Evolutionary conservation across 2,329 filamentous ascomycete genomes (phyloP).

Genomic region (Scytalidium sp.): DNA sequence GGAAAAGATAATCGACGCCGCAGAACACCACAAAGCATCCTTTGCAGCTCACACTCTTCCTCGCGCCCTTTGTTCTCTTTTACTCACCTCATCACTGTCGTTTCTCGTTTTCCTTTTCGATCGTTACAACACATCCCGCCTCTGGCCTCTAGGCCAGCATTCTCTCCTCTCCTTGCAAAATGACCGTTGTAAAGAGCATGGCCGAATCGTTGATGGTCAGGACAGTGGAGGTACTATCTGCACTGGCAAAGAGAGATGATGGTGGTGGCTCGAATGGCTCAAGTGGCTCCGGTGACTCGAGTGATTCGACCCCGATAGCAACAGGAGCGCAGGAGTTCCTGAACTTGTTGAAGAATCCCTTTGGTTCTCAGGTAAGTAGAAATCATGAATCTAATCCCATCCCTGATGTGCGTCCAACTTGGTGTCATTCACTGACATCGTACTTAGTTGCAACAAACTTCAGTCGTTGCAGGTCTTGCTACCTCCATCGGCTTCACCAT

Average conservation of each 20-base stretch:
- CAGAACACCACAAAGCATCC: neutral
- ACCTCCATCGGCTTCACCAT: constrained; percentile 75
- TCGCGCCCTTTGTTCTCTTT: neutral
- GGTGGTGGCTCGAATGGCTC: too few relatives aligned
- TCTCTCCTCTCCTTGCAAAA: neutral
- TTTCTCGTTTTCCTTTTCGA: neutral
- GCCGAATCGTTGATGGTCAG: neutral
- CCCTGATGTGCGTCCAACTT: neutral
- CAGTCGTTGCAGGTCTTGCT: constrained; percentile 75
- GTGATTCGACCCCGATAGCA: neutral
- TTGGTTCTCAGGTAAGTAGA: constrained; percentile 15
- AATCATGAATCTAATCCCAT: neutral
- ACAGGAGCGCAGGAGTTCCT: constrained; percentile 21
- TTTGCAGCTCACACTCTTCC: neutral
- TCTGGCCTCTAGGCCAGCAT: neutral
- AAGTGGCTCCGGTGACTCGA: too few relatives aligned
- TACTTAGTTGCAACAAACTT: constrained; percentile 37
- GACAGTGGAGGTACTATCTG: neutral
- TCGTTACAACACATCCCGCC: neutral
- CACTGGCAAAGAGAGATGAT: neutral
- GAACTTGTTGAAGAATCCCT: constrained; percentile 26
- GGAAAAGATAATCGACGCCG: neutral
- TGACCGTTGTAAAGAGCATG: neutral
- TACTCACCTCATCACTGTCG: neutral
- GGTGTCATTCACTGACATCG: neutral